Base-by-base conservation (phyloP, 139 green algal genomes). In the Coelastrella sp. region DNA sequence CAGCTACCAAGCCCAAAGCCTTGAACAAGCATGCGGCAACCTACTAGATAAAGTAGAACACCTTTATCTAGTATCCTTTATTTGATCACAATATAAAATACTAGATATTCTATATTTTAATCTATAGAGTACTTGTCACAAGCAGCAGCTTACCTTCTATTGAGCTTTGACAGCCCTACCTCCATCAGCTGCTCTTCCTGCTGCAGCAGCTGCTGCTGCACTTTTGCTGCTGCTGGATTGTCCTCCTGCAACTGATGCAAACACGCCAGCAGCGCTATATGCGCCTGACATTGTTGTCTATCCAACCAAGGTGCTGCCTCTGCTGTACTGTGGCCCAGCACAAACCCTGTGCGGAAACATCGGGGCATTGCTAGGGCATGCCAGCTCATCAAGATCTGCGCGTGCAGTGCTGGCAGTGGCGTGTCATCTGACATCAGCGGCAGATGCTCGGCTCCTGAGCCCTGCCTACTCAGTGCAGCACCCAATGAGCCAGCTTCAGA, bases 381-480 rank as follows among this genome's bases (percentile, higher is more conserved):
- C 84, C 84, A 89, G 84, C 84, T 82, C 20, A 61, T n/a, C 54
- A 89, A 56, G 54, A 89, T 89, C 84, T 89, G 73, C 80, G 19
- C 56, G 54, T 89, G 73, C 57, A 89, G 84, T 20, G 82, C 71
- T 23, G 56, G 13, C 56, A 89, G 73, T 0, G 84, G 71, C 3
- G 84, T 80, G 56, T 89, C 84, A 73, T 82, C 66, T 3, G 47
- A 73, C 83, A 88, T 88, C 8, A 88, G 66, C 8, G 68, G 83
- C 66, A 80, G 66, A 32, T 22, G 54, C 13, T 22, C 77, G 3
- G 74, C n/a, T 59, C 19, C 74, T 60, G 79, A 73, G 19, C 57
- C 20, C 79, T 85, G 19, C 19, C 77, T 54, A 58, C 79, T 85
- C 3, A 85, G 79, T n/a, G 64, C 19, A 5, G 20, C 22, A 3